phyloP scores from a whole-genome alignment of 768 basidiomycete genomes.

The Royoungia palumana region DNA sequence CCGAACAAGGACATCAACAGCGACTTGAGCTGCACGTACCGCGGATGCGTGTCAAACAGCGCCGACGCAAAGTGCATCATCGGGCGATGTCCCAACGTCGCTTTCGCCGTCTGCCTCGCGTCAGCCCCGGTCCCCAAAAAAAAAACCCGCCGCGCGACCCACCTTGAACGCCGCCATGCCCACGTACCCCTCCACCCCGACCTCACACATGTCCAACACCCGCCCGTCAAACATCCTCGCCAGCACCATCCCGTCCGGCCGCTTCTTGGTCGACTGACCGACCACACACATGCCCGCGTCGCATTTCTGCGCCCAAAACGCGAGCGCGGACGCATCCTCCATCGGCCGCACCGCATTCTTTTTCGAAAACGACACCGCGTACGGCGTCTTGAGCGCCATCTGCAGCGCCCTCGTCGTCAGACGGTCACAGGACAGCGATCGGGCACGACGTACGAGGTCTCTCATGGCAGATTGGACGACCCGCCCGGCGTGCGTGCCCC shows the following conservation, averaged over 20 bases:
- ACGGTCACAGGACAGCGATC: neutral
- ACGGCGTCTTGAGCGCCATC: slow-evolving; percentile 92
- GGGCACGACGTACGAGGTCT: slow-evolving; percentile 68
- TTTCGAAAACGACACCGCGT: slow-evolving; percentile 90
- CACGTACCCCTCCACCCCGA: slow-evolving; percentile 80
- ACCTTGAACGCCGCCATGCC: slow-evolving; percentile 86
- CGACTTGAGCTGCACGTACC: slow-evolving; percentile 89
- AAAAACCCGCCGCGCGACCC: slow-evolving; percentile 19
- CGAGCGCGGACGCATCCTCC: slow-evolving; percentile 74
- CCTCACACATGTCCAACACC: slow-evolving; percentile 92
- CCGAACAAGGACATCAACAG: slow-evolving; percentile 90
- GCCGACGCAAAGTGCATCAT: slow-evolving; percentile 95
- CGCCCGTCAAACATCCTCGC: slow-evolving; percentile 82
- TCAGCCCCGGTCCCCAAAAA: neutral
- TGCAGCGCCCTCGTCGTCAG: slow-evolving; percentile 27
- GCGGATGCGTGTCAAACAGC: slow-evolving; percentile 91
- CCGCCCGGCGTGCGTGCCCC: slow-evolving; percentile 83
- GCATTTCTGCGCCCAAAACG: slow-evolving; percentile 93
- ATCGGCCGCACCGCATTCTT: slow-evolving; percentile 92
- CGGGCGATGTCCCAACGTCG: slow-evolving; percentile 85
- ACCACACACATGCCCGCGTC: slow-evolving; percentile 89
- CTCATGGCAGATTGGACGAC: slow-evolving; percentile 78
- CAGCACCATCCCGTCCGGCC: slow-evolving; percentile 83
- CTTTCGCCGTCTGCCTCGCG: slow-evolving; percentile 71
- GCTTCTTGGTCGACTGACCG: slow-evolving; percentile 91